Evolutionary conservation across 2,329 filamentous ascomycete genomes (phyloP).

Genomic region (Monosporascus sp.): DNA sequence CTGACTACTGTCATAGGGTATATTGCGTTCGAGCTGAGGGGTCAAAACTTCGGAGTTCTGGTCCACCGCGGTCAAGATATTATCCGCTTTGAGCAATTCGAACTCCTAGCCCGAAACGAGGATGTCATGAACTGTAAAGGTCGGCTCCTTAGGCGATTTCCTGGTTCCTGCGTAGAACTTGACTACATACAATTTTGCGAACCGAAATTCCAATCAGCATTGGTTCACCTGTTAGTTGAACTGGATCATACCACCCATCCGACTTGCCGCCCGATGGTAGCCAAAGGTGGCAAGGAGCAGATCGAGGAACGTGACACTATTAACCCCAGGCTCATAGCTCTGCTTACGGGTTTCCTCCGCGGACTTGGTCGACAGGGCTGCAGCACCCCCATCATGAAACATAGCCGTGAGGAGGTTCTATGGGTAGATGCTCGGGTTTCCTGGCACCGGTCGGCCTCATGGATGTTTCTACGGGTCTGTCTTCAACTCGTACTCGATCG

Average conservation of each 20-base stretch:
- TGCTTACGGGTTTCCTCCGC: constrained; percentile 1
- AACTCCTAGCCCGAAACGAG: neutral
- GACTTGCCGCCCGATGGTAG: neutral
- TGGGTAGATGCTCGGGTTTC: neutral
- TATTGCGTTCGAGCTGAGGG: neutral
- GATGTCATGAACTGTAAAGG: constrained; percentile 1
- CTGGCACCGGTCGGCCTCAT: constrained; percentile 3
- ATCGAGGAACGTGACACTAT: constrained; percentile 1
- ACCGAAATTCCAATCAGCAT: neutral
- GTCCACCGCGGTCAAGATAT: neutral
- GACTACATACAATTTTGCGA: neutral
- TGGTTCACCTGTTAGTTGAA: neutral
- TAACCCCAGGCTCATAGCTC: neutral
- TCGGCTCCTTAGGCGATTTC: constrained; percentile 1
- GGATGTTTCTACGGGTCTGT: neutral
- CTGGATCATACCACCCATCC: neutral
- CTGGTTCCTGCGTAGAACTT: neutral
- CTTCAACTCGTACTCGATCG: neutral
- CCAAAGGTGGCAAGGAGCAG: neutral
- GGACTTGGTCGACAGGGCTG: neutral
- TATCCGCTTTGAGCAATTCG: constrained; percentile 1
- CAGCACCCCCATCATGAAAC: neutral
- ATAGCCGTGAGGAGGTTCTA: constrained; percentile 1
- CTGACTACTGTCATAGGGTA: neutral
- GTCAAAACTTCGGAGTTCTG: constrained; percentile 3